Evolutionary conservation across 1,284 basidiomycete species (phyloP), one percentile per base, ranked within the genome.

Genomic region (Laetiporus sulphureus): DNA sequence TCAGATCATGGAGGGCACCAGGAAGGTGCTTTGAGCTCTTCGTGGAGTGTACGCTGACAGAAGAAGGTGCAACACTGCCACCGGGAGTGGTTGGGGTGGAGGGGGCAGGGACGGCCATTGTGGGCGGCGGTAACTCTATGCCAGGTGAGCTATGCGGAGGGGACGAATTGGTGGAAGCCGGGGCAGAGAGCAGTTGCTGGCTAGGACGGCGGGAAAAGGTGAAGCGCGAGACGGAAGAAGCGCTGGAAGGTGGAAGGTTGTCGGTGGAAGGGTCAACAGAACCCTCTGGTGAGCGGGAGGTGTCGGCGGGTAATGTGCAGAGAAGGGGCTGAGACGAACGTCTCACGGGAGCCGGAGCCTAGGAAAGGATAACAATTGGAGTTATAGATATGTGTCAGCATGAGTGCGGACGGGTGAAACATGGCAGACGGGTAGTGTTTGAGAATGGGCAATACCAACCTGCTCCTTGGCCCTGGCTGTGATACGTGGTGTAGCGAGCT

Each of bases 1-100:
- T 91, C 53, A 96, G 78, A 62, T 95, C 92, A 64, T 89, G 81
- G 38, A 96, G 73, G 3, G 90, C 84, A 0, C 88, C 80, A 47
- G 73, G 72, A 44, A 74, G 67, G 42, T 61, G 57, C 50, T 61
- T 64, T 18, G 45, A 38, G 21, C 49, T 48, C 52, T 56, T 61
- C 44, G 48, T 35, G 4, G 43, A 31, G 42, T 43, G 25, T 45
- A 46, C 24, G 37, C 50, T 20, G 12, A 40, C 43, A 29, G 51
- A 44, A 27, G 31, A n/a, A n/a, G n/a, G n/a, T n/a, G n/a, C n/a
- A n/a, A n/a, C n/a, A n/a, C n/a, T 27, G 8, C 33, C 27, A 18
- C 18, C 23, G 24, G 32, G 34, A 16, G 27, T n/a, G 19, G 25
- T 10, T 8, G 30, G 25, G 6, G 18, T 32, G 34, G 7, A 13